phyloP scores from a whole-genome alignment of 2,329 filamentous ascomycete genomes.

The Pochonia chlamydosporia region DNA sequence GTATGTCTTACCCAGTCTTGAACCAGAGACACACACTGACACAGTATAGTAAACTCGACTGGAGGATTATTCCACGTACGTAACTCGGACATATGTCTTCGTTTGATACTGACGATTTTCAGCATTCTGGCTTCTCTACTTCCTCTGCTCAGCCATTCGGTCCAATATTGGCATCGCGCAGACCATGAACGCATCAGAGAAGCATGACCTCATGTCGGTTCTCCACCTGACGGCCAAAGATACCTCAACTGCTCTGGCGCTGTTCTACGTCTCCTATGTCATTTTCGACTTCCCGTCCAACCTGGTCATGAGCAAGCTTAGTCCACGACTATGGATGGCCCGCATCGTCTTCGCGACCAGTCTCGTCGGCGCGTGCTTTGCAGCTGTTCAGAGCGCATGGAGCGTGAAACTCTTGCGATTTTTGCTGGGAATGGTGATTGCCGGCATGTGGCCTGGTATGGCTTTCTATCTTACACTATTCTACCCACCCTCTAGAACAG shows the following conservation, averaged over 20 bases:
- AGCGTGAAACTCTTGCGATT: slow-evolving; percentile 85
- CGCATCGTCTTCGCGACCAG: slow-evolving; percentile 85
- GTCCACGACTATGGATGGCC: slow-evolving; percentile 86
- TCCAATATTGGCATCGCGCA: slow-evolving; percentile 92
- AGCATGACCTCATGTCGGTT: slow-evolving; percentile 69
- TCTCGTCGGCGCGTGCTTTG: slow-evolving; percentile 76
- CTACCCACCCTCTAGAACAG: slow-evolving; percentile 80
- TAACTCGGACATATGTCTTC: background rate
- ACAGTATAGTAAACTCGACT: slow-evolving; percentile 43
- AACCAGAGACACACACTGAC: background rate
- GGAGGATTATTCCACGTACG: slow-evolving; percentile 53
- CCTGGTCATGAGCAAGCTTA: slow-evolving; percentile 78
- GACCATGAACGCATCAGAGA: slow-evolving; percentile 72
- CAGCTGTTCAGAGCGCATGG: slow-evolving; percentile 76
- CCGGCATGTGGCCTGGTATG: slow-evolving; percentile 95
- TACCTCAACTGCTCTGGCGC: slow-evolving; percentile 74
- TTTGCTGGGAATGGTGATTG: slow-evolving; percentile 79
- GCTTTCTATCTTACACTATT: slow-evolving; percentile 87
- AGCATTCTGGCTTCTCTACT: slow-evolving; percentile 88
- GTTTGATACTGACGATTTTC: slow-evolving; percentile 6
- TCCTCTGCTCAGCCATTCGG: slow-evolving; percentile 84
- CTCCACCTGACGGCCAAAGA: slow-evolving; percentile 67
- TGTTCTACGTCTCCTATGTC: slow-evolving; percentile 92
- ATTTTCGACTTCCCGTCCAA: slow-evolving; percentile 87
- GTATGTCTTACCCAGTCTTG: slow-evolving; percentile 14